A percentile compares a stretch with the other conserved stretches of the same genome.
phyloP scores from a whole-genome alignment of 139 green algal species.

The Dunaliella primolecta region DNA sequence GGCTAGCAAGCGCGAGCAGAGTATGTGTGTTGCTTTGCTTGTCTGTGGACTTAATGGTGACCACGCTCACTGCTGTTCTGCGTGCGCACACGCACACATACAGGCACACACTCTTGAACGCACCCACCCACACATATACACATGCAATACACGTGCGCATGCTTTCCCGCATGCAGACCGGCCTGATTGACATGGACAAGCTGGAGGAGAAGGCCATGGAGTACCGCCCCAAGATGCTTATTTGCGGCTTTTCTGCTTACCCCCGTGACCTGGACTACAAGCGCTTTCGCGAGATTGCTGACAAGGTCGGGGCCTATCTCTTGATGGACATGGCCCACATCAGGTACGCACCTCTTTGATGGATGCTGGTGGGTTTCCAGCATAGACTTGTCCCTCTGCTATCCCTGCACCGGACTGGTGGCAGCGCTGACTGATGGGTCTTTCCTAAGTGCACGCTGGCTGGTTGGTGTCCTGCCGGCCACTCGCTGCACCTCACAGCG shows the following conservation, averaged over 20 bases:
- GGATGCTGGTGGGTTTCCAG: too few relatives aligned
- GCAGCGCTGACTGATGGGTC: too few relatives aligned
- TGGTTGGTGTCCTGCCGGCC: too few relatives aligned
- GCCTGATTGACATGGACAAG: constrained; percentile 92
- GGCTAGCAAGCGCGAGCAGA: too few relatives aligned
- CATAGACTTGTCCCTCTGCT: too few relatives aligned
- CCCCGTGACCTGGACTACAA: constrained; percentile 70
- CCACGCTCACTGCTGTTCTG: background rate
- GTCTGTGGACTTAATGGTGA: too few relatives aligned
- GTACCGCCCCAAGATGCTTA: constrained; percentile 89
- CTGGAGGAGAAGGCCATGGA: constrained; percentile 74
- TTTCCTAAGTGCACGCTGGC: too few relatives aligned
- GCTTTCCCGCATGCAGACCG: constrained; percentile 61
- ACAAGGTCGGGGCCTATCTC: constrained; percentile 68
- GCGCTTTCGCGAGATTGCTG: constrained; percentile 83
- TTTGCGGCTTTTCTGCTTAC: constrained; percentile 91
- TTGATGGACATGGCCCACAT: constrained; percentile 98
- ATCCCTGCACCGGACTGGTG: background rate
- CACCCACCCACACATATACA: background rate
- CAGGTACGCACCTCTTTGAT: constrained; percentile 52
- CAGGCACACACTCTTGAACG: too few relatives aligned
- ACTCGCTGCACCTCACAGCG: too few relatives aligned
- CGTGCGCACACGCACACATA: too few relatives aligned
- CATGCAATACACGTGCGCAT: background rate
- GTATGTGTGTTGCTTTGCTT: constrained; percentile 1